A percentile compares a stretch with the other conserved stretches of the same genome.
phyloP scores from a whole-genome alignment of 2,329 filamentous ascomycete genomes.

The Fusarium sp. region DNA sequence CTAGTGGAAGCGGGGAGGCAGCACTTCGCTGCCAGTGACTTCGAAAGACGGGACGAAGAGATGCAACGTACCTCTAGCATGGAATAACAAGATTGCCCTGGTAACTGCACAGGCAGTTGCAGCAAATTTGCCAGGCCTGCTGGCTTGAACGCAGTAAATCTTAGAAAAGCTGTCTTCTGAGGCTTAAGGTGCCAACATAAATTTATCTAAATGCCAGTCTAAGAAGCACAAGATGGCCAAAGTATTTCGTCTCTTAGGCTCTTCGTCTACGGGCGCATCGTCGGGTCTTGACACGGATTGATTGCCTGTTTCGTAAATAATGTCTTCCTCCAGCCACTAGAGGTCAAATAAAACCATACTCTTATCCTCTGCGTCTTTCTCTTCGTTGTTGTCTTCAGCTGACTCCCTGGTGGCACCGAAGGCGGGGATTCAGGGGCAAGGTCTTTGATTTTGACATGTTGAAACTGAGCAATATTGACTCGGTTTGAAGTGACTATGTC shows the following conservation, averaged over 20 bases:
- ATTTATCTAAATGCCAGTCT: background rate
- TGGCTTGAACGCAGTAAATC: background rate
- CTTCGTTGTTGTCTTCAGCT: background rate
- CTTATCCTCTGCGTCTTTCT: background rate
- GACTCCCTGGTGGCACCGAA: background rate
- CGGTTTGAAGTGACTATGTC: background rate
- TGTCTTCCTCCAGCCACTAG: accelerated
- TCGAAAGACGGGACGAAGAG: constrained; percentile 6
- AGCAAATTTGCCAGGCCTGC: background rate
- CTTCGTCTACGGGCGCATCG: background rate
- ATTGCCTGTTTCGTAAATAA: background rate
- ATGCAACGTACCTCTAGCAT: too few species aligned
- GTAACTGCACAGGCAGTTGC: background rate
- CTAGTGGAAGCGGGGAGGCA: background rate
- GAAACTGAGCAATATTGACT: background rate
- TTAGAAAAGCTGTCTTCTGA: background rate
- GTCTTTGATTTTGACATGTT: background rate
- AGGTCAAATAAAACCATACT: accelerated
- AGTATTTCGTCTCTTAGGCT: background rate
- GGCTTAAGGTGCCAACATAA: too few species aligned
- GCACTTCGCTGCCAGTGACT: background rate
- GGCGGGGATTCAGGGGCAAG: background rate
- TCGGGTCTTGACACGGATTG: background rate
- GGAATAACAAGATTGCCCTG: too few species aligned
- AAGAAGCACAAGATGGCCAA: background rate